Conservation (phyloP, 2,329 filamentous ascomycete species). For the Trichoderma hamatum region DNA sequence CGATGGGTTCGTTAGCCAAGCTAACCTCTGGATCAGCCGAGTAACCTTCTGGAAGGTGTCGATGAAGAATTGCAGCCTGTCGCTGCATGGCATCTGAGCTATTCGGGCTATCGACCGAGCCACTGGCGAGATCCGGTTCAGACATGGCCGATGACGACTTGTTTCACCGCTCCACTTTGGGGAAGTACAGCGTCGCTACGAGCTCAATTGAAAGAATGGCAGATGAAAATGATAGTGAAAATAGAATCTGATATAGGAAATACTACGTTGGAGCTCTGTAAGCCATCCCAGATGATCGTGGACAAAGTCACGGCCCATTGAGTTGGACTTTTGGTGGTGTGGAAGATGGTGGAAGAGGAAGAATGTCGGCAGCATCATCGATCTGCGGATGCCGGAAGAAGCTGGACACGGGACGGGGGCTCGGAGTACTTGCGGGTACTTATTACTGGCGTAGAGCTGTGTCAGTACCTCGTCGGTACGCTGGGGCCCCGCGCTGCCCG, state of each 20-base stretch:
- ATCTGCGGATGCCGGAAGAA: neutral
- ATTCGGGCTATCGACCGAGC: slow-evolving; percentile 34
- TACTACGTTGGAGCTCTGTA: neutral
- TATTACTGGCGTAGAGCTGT: neutral
- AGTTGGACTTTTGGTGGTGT: neutral
- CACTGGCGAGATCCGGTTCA: slow-evolving; percentile 37
- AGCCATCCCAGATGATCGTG: slow-evolving; percentile 21
- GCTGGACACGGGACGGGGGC: neutral
- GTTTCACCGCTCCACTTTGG: slow-evolving; percentile 25
- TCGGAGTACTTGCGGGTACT: slow-evolving; percentile 10
- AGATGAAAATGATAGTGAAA: neutral
- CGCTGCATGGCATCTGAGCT: slow-evolving; percentile 36
- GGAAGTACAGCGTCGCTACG: neutral
- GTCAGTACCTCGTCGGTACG: slow-evolving; percentile 4
- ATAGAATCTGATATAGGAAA: neutral
- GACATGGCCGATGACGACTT: slow-evolving; percentile 21
- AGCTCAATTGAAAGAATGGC: neutral
- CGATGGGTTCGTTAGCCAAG: slow-evolving; percentile 32
- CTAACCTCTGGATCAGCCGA: slow-evolving; percentile 46
- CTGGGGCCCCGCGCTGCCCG: neutral
- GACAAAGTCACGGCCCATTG: slow-evolving; percentile 4
- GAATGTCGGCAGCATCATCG: neutral
- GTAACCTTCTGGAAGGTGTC: slow-evolving; percentile 45
- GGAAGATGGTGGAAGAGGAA: slow-evolving; percentile 1
- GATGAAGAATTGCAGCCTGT: slow-evolving; percentile 43